A percentile compares a stretch with the other conserved stretches of the same genome.
These are phyloP conservation scores for Kodamaea neixiangensis DNA, from an alignment of 805 yeast genomes.

Conservation along the genomic window DNA sequence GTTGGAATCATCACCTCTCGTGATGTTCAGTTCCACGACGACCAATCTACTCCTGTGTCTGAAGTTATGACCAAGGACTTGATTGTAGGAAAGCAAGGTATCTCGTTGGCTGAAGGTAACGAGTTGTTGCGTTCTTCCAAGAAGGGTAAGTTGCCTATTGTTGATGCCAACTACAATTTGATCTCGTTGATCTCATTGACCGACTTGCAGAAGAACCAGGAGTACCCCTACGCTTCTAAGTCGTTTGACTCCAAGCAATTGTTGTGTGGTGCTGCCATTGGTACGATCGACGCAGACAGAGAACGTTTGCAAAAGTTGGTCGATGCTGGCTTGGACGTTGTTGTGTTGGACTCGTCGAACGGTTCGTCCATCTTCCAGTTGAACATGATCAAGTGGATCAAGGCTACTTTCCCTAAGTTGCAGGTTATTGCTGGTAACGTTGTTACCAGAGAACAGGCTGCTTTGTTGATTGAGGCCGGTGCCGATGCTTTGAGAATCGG, in stretches of 20 bases:
- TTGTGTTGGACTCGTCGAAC: conserved; percentile 92
- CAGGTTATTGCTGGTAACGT: conserved; percentile 97
- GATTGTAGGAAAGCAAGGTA: conserved; percentile 80
- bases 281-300: conserved; percentile 88
- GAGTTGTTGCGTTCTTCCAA: conserved; percentile 87
- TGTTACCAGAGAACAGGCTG: conserved; percentile 99
- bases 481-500: conserved; percentile 98
- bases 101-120: conserved; percentile 83
- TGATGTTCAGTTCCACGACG: conserved; percentile 93
- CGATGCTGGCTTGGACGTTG: conserved; percentile 96
- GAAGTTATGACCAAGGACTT: conserved; percentile 90
- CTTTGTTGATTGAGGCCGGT: conserved; percentile 86
- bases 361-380: conserved; percentile 96
- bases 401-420: conserved; percentile 72
- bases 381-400: conserved; percentile 91
- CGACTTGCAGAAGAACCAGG: conserved; percentile 93
- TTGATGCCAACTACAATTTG: conserved; percentile 73
- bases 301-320: conserved; percentile 81
- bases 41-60: conserved; percentile 58
- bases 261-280: conserved; percentile 98
- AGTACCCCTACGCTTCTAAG: conserved; percentile 93
- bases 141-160: conserved; percentile 96
- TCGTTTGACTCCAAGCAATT: conserved; percentile 91
- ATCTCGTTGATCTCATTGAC: conserved; percentile 91
- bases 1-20: conserved; percentile 96